Evolutionary conservation across 2,329 filamentous ascomycete species (phyloP).

Genomic region (Hymenoscyphus fraxineus): DNA sequence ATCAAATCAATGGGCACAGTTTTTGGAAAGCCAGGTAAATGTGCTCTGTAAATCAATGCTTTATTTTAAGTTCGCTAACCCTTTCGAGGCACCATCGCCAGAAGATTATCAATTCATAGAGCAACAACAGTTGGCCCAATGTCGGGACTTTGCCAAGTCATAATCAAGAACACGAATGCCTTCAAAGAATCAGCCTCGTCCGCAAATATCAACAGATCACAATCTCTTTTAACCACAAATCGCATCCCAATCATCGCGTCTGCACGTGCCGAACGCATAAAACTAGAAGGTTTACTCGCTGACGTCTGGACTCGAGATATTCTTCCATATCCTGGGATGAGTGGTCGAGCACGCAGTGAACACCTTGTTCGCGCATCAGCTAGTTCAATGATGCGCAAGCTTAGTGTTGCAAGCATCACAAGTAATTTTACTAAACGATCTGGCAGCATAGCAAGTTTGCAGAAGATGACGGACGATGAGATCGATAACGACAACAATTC

Average conservation of each 20-base stretch:
- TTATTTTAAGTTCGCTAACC: background rate
- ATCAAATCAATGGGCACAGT: conserved; percentile 72
- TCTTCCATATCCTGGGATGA: conserved; percentile 81
- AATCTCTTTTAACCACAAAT: conserved; percentile 70
- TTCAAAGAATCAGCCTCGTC: conserved; percentile 51
- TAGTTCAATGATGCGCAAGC: conserved; percentile 80
- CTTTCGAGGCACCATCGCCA: conserved; percentile 53
- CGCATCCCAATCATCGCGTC: conserved; percentile 70
- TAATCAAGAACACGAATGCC: conserved; percentile 80
- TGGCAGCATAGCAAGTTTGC: conserved; percentile 31
- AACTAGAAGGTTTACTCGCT: conserved; percentile 67
- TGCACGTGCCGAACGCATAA: conserved; percentile 68
- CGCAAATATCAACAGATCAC: conserved; percentile 67
- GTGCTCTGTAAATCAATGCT: background rate
- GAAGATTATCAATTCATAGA: conserved; percentile 73
- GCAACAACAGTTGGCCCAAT: conserved; percentile 70
- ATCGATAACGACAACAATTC: conserved; percentile 13
- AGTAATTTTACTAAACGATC: conserved; percentile 73
- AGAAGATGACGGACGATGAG: conserved; percentile 27
- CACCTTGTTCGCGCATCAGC: conserved; percentile 74
- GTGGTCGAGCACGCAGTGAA: conserved; percentile 59
- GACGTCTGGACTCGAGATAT: conserved; percentile 83
- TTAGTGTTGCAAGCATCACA: conserved; percentile 77
- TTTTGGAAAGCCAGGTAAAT: conserved; percentile 65
- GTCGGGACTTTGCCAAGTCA: conserved; percentile 67